These are phyloP conservation scores for Usnea hakonensis DNA, from an alignment of 495 filamentous ascomycete genomes.

Conservation along the genomic window DNA sequence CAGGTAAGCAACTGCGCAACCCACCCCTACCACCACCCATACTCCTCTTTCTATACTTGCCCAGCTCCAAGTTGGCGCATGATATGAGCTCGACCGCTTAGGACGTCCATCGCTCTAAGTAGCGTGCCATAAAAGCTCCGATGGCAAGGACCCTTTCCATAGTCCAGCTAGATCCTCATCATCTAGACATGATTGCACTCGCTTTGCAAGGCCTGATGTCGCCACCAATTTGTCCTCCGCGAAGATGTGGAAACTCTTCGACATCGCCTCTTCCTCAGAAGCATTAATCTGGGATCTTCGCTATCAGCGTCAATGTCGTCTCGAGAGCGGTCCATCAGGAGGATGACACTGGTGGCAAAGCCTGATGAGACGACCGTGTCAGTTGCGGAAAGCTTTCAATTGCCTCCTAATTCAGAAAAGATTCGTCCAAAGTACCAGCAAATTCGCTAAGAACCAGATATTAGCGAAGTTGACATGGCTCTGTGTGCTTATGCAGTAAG, in stretches of 20 bases:
- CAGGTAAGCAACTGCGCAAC: too few relatives aligned
- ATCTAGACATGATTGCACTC: background rate
- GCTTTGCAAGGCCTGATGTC: conserved; percentile 9
- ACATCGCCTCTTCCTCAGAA: too few relatives aligned
- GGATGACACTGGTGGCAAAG: background rate
- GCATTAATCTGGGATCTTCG: too few relatives aligned
- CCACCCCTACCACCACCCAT: too few relatives aligned
- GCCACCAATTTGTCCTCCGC: conserved; percentile 15
- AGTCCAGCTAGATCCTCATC: conserved; percentile 14
- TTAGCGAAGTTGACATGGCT: background rate
- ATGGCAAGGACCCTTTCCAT: conserved; percentile 4
- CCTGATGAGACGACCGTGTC: too few relatives aligned
- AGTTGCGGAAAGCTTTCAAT: background rate
- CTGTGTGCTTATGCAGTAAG: background rate
- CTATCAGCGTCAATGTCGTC: background rate
- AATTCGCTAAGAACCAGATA: background rate
- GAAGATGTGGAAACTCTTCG: too few relatives aligned
- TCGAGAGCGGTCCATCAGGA: too few relatives aligned
- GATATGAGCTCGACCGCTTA: too few relatives aligned
- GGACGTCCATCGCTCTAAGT: too few relatives aligned
- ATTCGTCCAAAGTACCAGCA: background rate
- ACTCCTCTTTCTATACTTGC: too few relatives aligned
- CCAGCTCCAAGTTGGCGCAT: too few relatives aligned
- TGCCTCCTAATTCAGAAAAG: background rate
- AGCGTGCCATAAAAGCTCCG: conserved; percentile 7